Conservation (phyloP, 2,329 filamentous ascomycete species). For the Knufia fluminis region DNA sequence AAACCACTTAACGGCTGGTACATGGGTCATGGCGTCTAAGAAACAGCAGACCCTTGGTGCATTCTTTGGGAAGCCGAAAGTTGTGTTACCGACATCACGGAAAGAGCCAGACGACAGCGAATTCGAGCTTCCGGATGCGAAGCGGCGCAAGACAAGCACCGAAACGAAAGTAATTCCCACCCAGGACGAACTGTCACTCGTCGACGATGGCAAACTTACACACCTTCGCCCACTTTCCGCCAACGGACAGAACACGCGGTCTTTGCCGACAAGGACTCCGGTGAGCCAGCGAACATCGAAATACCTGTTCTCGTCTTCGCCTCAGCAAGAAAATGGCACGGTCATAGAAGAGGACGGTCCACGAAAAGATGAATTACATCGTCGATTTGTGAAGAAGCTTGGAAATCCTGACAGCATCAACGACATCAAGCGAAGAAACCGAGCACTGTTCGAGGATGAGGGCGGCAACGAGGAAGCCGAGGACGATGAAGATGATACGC, state of each 20-base stretch:
- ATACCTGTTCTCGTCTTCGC: constrained; percentile 50
- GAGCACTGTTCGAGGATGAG: constrained; percentile 46
- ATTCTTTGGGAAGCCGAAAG: constrained; percentile 16
- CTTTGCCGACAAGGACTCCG: constrained; percentile 24
- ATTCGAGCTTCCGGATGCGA: constrained; percentile 14
- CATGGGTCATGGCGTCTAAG: constrained; percentile 26
- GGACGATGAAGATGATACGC: constrained; percentile 50
- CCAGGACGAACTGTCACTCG: neutral
- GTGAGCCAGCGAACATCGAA: constrained; percentile 44
- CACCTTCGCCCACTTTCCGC: constrained; percentile 8
- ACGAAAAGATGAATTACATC: constrained; percentile 63
- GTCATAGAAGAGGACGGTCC: constrained; percentile 41
- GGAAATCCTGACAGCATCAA: constrained; percentile 74
- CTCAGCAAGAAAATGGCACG: constrained; percentile 28
- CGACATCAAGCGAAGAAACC: constrained; percentile 54
- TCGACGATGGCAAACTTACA: constrained; percentile 2
- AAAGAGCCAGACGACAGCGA: constrained; percentile 5
- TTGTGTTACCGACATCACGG: neutral
- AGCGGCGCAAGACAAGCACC: constrained; percentile 13
- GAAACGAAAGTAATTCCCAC: constrained; percentile 5
- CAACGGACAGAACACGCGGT: constrained; percentile 10
- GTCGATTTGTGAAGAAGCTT: constrained; percentile 81
- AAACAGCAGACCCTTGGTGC: constrained; percentile 33
- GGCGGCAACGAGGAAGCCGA: constrained; percentile 45
- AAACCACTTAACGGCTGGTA: constrained; percentile 24